These are phyloP conservation scores for Aspergillus ochraceus DNA, from an alignment of 2,329 filamentous ascomycete genomes.

Conservation along the genomic window DNA sequence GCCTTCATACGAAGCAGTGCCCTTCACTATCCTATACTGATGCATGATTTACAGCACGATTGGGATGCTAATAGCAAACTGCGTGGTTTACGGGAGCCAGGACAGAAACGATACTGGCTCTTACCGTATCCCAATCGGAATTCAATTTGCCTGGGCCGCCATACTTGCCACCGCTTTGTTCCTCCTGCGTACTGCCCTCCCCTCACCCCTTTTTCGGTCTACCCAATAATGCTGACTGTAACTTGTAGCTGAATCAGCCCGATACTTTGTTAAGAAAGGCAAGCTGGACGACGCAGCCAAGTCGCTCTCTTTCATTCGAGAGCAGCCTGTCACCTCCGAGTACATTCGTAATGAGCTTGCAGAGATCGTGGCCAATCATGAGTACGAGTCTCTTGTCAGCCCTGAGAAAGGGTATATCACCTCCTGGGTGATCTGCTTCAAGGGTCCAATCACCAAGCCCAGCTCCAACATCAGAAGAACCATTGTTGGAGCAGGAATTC, in stretches of 20 bases:
- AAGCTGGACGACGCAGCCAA: background rate
- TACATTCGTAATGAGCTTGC: background rate
- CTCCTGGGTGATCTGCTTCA: background rate
- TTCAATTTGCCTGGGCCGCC: background rate
- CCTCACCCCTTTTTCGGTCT: background rate
- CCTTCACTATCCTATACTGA: background rate
- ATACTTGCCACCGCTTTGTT: background rate
- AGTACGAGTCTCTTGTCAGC: background rate
- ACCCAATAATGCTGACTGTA: background rate
- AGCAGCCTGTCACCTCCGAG: background rate
- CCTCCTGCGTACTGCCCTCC: background rate
- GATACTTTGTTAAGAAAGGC: background rate
- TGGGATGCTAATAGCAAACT: background rate
- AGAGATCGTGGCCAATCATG: background rate
- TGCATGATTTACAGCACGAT: background rate
- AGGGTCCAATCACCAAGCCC: background rate
- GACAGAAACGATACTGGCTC: background rate
- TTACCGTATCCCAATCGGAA: background rate
- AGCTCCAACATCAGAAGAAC: background rate
- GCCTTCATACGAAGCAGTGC: background rate
- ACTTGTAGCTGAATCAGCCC: background rate
- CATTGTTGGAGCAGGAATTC: background rate
- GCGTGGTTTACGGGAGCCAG: background rate
- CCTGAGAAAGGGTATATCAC: background rate
- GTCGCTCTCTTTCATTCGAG: background rate